A percentile compares a stretch with the other conserved stretches of the same genome.
Evolutionary conservation across 768 basidiomycete genomes (phyloP).

Genomic region (Lactarius vividus): DNA sequence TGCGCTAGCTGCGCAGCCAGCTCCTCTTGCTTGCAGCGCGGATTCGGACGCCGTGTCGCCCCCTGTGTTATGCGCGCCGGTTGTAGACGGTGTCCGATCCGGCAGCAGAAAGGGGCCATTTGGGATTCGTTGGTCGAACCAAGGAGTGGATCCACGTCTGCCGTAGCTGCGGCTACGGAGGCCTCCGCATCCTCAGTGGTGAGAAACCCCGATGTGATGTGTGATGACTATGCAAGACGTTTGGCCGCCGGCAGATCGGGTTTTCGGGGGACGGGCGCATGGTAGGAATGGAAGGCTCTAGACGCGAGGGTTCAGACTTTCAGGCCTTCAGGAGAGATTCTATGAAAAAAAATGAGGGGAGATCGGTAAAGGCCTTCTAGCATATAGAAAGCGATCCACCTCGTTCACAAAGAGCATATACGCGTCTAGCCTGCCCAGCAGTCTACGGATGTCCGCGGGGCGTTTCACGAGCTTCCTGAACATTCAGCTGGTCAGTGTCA

Average conservation of each 20-base stretch:
- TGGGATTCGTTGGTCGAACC: slow-evolving; percentile 15
- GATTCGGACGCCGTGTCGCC: not conserved
- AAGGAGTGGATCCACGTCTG: slow-evolving; percentile 13
- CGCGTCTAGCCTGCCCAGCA: slow-evolving; percentile 54
- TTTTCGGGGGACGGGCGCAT: not conserved
- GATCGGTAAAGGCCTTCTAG: not conserved
- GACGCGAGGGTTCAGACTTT: slow-evolving; percentile 37
- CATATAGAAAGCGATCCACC: slow-evolving; percentile 37
- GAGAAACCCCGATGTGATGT: slow-evolving; percentile 25
- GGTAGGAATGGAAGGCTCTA: not conserved
- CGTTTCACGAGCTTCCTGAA: slow-evolving; percentile 43
- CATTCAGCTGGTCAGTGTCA: slow-evolving; percentile 29
- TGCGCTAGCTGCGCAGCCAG: slow-evolving; percentile 69
- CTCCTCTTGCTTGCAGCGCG: slow-evolving; percentile 55
- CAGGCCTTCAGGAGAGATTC: too few species aligned
- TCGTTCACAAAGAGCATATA: slow-evolving; percentile 52
- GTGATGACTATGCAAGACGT: slow-evolving; percentile 23
- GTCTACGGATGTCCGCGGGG: slow-evolving; percentile 44
- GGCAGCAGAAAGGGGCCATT: slow-evolving; percentile 32
- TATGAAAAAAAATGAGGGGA: not conserved
- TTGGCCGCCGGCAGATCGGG: slow-evolving; percentile 34
- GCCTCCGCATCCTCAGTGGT: not conserved
- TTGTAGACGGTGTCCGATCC: slow-evolving; percentile 19
- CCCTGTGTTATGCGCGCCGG: not conserved
- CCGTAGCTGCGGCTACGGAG: not conserved